Base-by-base conservation (phyloP, 108 stramenopile genomes). In the Nitzschia sp. region DNA sequence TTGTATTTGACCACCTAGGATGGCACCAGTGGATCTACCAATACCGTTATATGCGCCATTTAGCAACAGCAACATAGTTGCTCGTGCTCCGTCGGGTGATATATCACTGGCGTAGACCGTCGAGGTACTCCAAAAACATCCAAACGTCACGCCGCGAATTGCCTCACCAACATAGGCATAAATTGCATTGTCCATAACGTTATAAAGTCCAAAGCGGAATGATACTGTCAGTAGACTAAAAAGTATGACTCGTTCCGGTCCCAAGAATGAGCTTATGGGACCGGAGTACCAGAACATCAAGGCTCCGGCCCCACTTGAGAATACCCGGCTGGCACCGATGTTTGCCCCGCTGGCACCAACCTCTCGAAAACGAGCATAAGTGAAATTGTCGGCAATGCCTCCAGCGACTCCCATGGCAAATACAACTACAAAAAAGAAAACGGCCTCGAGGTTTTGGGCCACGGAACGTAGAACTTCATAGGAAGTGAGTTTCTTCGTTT, bases 371-470 rank as follows among this genome's bases (percentile, higher is more conserved):
- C 96, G 92, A 21, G 94, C 88, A 68, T 96, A 96, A 17, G 95
- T 93, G 81, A 97, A 97, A 73, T 94, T 95, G 63, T 97, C 97
- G 59, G 94, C 92, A 44, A 91, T 80, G 3, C 96, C 97, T 46
- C 89, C 91, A 11, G 87, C 83, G 38, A 85, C 78, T 15, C 96
- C 96, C 48, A 93, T 86, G 26, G 90, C 78, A 54, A 84, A 88
- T 9, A 96, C 87, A 9, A 91, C 69, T 38, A 87, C 76, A 72
- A 95, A 96, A 66, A 93, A 93, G 4, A 95, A 66, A 22, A 95
- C 35, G 9, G 91, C 93, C 72, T 94, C 90, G 2, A 72, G 65
- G 69, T 95, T 89, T 28, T 75, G 56, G 28, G 68, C 59, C 22
- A 96, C 41, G 1, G 90, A 68, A 23, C 53, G 59, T 19, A 91